Percentiles rank a stretch among this genome's conserved stretches.
Evolutionary conservation across 1,139 yeast genomes (phyloP).

Genomic region (Citeromyces siamensis): DNA sequence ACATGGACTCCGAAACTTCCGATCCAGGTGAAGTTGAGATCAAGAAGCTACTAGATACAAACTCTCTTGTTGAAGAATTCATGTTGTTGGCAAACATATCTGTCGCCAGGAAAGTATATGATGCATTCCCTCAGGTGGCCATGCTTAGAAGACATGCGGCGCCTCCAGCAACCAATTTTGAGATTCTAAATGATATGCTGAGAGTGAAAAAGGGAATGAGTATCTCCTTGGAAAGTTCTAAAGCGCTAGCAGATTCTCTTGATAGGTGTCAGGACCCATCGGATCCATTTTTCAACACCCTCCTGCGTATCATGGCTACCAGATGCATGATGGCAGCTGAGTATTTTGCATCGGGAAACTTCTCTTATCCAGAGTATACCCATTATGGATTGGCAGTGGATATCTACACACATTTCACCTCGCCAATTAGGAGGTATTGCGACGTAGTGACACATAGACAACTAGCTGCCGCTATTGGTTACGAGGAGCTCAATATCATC

Average conservation of each 20-base stretch:
- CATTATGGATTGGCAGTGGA: slow-evolving; percentile 98
- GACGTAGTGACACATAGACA: slow-evolving; percentile 97
- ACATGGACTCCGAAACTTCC: slow-evolving; percentile 93
- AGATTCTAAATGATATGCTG: slow-evolving; percentile 76
- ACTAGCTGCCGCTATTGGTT: slow-evolving; percentile 92
- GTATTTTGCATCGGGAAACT: slow-evolving; percentile 90
- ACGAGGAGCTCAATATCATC: slow-evolving; percentile 68
- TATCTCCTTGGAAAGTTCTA: slow-evolving; percentile 75
- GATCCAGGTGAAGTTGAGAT: slow-evolving; percentile 96
- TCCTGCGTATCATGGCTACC: slow-evolving; percentile 93
- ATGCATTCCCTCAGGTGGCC: slow-evolving; percentile 94
- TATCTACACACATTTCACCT: slow-evolving; percentile 95
- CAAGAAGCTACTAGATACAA: slow-evolving; percentile 78
- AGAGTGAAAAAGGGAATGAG: slow-evolving; percentile 73
- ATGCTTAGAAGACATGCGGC: slow-evolving; percentile 96
- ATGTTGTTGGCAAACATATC: slow-evolving; percentile 96
- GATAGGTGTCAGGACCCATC: slow-evolving; percentile 74
- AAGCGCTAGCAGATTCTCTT: slow-evolving; percentile 86
- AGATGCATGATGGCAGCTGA: slow-evolving; percentile 99
- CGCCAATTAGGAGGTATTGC: slow-evolving; percentile 97
- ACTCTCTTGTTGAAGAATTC: slow-evolving; percentile 94
- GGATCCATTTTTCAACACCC: slow-evolving; percentile 88
- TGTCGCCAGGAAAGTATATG: slow-evolving; percentile 86
- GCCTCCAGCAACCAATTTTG: slow-evolving; percentile 93
- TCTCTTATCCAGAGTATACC: slow-evolving; percentile 83